Evolutionary conservation across 129 eudicot species (phyloP), one percentile per base, ranked within the genome.

Genomic region (Lonicera japonica): DNA sequence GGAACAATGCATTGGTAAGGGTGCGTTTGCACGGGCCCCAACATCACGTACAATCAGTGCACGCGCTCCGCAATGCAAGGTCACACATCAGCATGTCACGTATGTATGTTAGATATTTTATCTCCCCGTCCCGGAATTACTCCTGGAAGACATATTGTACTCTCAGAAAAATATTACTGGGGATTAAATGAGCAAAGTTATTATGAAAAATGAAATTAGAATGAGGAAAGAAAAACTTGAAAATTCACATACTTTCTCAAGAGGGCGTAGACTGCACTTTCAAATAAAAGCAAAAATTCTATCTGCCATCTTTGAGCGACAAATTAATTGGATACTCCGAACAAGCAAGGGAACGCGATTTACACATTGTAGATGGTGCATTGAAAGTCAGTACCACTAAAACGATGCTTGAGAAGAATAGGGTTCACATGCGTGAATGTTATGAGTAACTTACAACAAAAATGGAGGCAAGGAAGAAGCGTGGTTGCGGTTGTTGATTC

Each of bases 381-480:
- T 17, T 50, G 39, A 34, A 21, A 29, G 56, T 29, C 20, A 46
- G 74, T 66, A 54, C 43, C n/a, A 46, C 41, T 61, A 71, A 19
- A 67, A 24, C 0, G 3, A 11, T 50, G 25, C 13, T 4, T 14
- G 41, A 58, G 66, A 21, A 41, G 52, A 20, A 15, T 29, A 53
- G 57, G 48, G 15, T 18, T 64, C 38, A 57, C 24, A 41, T 17
- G 36, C 22, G 12, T 47, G 48, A 25, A 60, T 63, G 23, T 38
- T 58, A 21, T 2, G 21, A 24, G 43, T 12, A 53, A 68, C 97
- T 76, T 77, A 90, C 97, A 72, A 59, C 90, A 59, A 66, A 90
- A 90, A 79, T 90, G 97, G 23, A n/a, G 89, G 94, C 97, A 90
- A 60, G 97, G 97, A 66, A 90, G 97, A 83, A 90, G 97, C 83